phyloP scores from a whole-genome alignment of 2,329 filamentous ascomycete genomes.

The Penicillium sp. region DNA sequence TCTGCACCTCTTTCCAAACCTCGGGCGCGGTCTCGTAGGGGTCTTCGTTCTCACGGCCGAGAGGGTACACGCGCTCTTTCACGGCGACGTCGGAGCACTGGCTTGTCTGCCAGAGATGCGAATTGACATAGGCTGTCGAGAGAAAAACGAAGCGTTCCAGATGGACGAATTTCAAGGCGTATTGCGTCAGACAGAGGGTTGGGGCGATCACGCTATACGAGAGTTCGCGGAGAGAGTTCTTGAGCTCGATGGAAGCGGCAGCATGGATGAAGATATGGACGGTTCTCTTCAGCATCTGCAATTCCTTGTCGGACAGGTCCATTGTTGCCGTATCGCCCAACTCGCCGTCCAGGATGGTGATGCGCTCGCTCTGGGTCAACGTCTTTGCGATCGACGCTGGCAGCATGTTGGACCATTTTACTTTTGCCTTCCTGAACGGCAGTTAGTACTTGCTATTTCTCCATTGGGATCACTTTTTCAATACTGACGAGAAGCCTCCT shows the following conservation, averaged over 20 bases:
- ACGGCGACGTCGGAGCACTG: conserved; percentile 16
- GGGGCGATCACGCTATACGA: conserved; percentile 21
- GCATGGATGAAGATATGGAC: conserved; percentile 23
- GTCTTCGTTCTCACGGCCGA: conserved; percentile 9
- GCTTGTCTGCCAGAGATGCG: conserved; percentile 18
- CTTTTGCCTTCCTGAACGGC: conserved; percentile 14
- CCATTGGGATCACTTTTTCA: not conserved
- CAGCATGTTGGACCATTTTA: conserved; percentile 22
- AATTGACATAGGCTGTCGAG: conserved; percentile 22
- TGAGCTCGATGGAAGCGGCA: conserved; percentile 17
- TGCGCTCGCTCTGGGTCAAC: conserved; percentile 12
- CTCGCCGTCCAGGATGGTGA: conserved; percentile 24
- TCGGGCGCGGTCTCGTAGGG: conserved; percentile 10
- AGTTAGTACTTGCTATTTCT: not conserved
- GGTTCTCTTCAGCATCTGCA: conserved; percentile 22
- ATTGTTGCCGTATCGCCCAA: conserved; percentile 23
- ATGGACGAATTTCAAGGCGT: conserved; percentile 22
- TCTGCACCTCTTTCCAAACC: conserved; percentile 18
- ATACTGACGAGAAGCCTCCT: conserved; percentile 18
- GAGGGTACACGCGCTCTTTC: conserved; percentile 18
- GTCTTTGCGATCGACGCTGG: conserved; percentile 9
- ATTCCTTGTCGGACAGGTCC: conserved; percentile 15
- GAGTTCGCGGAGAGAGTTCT: conserved; percentile 20
- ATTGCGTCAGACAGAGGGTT: conserved; percentile 18
- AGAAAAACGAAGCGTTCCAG: conserved; percentile 23